Conservation (phyloP, 495 filamentous ascomycete species). For the Zalerion maritima region DNA sequence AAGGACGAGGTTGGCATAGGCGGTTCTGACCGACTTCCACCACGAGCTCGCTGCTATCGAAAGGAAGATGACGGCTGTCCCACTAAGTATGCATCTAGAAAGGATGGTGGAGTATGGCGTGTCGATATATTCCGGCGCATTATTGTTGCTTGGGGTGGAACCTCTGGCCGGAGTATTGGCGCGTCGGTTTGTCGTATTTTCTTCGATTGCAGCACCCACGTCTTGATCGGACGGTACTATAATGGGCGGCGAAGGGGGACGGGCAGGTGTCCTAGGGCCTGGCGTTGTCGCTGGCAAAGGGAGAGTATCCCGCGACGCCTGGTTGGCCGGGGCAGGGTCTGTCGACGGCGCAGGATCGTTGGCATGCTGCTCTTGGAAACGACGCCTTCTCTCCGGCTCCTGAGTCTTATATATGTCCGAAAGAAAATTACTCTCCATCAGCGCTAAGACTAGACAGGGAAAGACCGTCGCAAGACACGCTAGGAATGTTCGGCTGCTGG, state of each 20-base stretch:
- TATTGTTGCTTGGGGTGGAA: conserved; percentile 1
- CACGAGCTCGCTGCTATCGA: conserved; percentile 63
- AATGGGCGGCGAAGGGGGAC: conserved; percentile 37
- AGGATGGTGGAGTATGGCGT: conserved; percentile 58
- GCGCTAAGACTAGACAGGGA: too few species aligned
- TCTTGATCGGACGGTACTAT: conserved; percentile 81
- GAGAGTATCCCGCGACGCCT: conserved; percentile 30
- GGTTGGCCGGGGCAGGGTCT: conserved; percentile 12
- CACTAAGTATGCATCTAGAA: conserved; percentile 58
- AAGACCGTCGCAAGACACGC: conserved; percentile 62
- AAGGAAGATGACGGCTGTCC: conserved; percentile 56
- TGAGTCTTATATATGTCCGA: conserved; percentile 80
- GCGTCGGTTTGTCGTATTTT: conserved; percentile 21
- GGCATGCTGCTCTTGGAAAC: conserved; percentile 25
- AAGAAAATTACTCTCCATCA: conserved; percentile 60
- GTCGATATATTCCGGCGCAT: conserved; percentile 10
- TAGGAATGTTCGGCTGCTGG: conserved; percentile 48
- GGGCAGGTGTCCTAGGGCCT: conserved; percentile 13
- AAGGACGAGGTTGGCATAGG: conserved; percentile 53
- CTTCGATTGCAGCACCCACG: conserved; percentile 41
- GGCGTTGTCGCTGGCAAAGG: conserved; percentile 53
- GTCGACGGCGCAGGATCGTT: conserved; percentile 13
- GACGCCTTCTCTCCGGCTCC: conserved; percentile 60
- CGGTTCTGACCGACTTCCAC: conserved; percentile 48
- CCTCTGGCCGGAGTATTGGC: conserved; percentile 7